Evolutionary conservation across 129 eudicot species (phyloP), one percentile per base, ranked within the genome.

Genomic region (Oenanthe sinensis): DNA sequence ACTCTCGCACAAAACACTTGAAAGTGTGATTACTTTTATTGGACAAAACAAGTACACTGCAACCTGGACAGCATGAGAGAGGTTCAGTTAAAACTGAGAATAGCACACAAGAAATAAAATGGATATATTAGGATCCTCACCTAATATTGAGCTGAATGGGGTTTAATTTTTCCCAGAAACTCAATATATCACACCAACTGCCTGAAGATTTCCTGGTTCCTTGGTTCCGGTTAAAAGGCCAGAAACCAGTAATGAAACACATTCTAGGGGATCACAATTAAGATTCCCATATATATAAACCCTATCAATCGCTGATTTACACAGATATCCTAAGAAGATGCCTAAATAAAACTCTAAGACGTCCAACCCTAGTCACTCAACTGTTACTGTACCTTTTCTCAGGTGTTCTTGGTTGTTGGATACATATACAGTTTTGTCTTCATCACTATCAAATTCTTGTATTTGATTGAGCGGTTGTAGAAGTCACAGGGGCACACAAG

Each of bases 51-150:
- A 33, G 43, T 4, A 14, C 42, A 13, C 72, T 70, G 48, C 75
- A 70, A 36, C 26, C 73, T 28, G 11, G n/a, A 33, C 43, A 37
- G 33, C 22, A 20, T 16, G 48, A 17, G 11, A 17, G 11, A 70
- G 46, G 46, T 70, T 39, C 75, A 39, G 46, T 70, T 68, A 14
- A 17, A 69, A 69, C 46, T n/a, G 15, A 16, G 12, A 69, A 69
- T 7, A 69, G 37, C 28, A 68, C 73, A 33, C n/a, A 33, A 33
- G 0, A 37, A 68, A 68, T 30, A 33, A 33, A 33, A 33, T 70
- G 75, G 44, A 33, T 46, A 16, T 85, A 70, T 39, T 77, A 88
- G 89, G 91, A 88, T 82, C 96, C 96, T 55, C 81, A 83, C 91
- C 91, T 82, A 86, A 79, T 87, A 85, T 79, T 86, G 72, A 83